phyloP scores from a whole-genome alignment of 1,284 basidiomycete species.

The Fomitopsis betulina region DNA sequence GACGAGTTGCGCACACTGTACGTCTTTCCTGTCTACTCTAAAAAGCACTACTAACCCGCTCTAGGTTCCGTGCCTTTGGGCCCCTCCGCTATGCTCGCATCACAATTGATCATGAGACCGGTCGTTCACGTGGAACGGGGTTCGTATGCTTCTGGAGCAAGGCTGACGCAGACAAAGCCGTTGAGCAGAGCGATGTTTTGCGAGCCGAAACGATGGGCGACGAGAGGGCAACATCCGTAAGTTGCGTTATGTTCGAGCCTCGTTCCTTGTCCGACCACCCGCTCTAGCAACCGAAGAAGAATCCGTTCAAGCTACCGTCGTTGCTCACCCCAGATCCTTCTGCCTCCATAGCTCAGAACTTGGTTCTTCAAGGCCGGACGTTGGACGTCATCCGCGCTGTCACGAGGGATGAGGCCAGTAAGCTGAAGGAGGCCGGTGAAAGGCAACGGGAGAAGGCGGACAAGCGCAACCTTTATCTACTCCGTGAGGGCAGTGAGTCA shows the following conservation, averaged over 20 bases:
- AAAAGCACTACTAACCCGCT: not conserved
- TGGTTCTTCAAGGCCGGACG: constrained; percentile 92
- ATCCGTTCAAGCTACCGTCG: constrained; percentile 83
- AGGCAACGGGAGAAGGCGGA: constrained; percentile 85
- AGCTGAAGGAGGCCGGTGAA: constrained; percentile 85
- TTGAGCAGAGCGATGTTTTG: constrained; percentile 78
- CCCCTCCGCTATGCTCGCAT: constrained; percentile 92
- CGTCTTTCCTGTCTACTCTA: constrained; percentile 23
- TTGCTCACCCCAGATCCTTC: constrained; percentile 95
- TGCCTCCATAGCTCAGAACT: constrained; percentile 73
- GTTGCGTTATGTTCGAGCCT: constrained; percentile 6
- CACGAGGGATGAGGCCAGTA: constrained; percentile 81
- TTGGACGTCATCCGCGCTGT: constrained; percentile 91
- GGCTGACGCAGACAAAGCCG: constrained; percentile 83
- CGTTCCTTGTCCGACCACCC: constrained; percentile 4
- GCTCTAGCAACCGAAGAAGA: constrained; percentile 51
- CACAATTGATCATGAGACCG: constrained; percentile 81
- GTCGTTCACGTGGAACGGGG: constrained; percentile 89
- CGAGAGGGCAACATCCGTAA: constrained; percentile 25
- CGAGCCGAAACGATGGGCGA: constrained; percentile 56
- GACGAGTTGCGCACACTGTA: constrained; percentile 83
- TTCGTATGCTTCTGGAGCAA: constrained; percentile 98
- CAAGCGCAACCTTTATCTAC: constrained; percentile 93
- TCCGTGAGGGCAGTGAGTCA: constrained; percentile 87
- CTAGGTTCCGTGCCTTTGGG: constrained; percentile 87